Base-by-base conservation (phyloP, 371 early-diverging fungal species). In the Rhizopus delemar region DNA sequence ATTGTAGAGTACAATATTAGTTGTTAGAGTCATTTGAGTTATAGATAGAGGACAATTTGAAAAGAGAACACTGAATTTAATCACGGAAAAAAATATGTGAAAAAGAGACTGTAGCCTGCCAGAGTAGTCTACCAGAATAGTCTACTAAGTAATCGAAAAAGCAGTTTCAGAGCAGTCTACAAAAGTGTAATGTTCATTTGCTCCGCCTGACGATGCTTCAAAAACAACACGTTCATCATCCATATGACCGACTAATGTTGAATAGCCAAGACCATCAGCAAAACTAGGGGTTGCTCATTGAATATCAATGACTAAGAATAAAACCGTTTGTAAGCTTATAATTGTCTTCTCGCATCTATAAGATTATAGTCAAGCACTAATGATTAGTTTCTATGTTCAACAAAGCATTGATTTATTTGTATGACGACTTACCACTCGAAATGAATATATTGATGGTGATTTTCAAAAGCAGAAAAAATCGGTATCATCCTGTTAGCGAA, bases 211-310 rank as follows among this genome's bases (percentile, higher is more conserved):
- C 7, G 58, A 58, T 33, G 58, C 58, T 50, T 63, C 63, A 57
- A 63, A 63, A 22, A 63, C 55, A 39, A 63, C 45, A 50, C 58
- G 49, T 50, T 58, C 55, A 43, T 58, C 51, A 63, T 63, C 63
- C 57, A 63, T 46, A 54, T 58, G 50, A n/a, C 58, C 53, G 31
- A 63, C 50, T 43, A 57, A 57, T 2, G 58, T 63, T 28, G 58
- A 57, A 50, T 63, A 58, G 5, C 54, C 57, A 48, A 54, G 52
- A 50, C 54, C 58, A 57, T 63, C 63, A 41, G 63, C 48, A 53
- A 48, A 63, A 49, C 63, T 63, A 31, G 57, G 53, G 32, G 53
- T 46, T 52, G 63, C 49, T 48, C 49, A 34, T 56, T 63, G 63
- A 41, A 57, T 53, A 49, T 57, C 53, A 46, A 36, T 53, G n/a